Evolutionary conservation across 1,284 basidiomycete species (phyloP).

Genomic region (Stygiomarasmius scandens): DNA sequence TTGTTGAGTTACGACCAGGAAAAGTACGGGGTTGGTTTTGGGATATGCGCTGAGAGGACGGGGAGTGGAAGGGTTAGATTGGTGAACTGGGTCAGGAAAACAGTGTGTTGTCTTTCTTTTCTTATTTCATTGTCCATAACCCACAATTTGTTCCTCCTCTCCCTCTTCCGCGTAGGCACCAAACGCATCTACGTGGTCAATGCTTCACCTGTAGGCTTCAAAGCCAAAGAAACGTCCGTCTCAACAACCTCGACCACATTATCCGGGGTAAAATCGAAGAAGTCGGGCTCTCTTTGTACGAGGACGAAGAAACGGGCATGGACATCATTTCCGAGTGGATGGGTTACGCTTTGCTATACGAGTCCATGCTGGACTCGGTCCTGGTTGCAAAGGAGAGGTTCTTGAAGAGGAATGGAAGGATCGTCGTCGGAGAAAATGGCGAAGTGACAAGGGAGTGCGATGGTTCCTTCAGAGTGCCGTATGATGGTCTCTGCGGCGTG

Average conservation of each 20-base stretch:
- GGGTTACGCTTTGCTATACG: constrained; percentile 93
- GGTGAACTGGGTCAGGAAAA: constrained; percentile 85
- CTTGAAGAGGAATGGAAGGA: constrained; percentile 45
- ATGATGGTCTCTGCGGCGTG: constrained; percentile 86
- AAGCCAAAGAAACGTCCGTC: constrained; percentile 79
- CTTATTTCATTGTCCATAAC: background rate
- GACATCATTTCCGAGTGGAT: constrained; percentile 99
- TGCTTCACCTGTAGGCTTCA: constrained; percentile 84
- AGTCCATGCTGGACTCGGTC: constrained; percentile 97
- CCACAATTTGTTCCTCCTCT: constrained; percentile 43
- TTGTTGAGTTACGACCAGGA: constrained; percentile 67
- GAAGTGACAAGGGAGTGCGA: constrained; percentile 55
- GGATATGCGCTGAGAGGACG: constrained; percentile 55
- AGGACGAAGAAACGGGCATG: constrained; percentile 67
- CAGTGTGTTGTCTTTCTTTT: constrained; percentile 59
- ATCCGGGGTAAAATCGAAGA: constrained; percentile 60
- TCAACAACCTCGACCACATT: constrained; percentile 75
- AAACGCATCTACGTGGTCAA: constrained; percentile 94
- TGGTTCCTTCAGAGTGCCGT: constrained; percentile 90
- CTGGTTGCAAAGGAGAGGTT: constrained; percentile 83
- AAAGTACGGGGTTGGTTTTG: constrained; percentile 67
- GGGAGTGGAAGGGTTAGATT: constrained; percentile 66
- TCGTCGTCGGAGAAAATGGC: too few species aligned
- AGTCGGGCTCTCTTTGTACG: constrained; percentile 59
- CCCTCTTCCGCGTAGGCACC: constrained; percentile 89